phyloP scores from a whole-genome alignment of 1,139 yeast species.

The Geotrichum australiense region DNA sequence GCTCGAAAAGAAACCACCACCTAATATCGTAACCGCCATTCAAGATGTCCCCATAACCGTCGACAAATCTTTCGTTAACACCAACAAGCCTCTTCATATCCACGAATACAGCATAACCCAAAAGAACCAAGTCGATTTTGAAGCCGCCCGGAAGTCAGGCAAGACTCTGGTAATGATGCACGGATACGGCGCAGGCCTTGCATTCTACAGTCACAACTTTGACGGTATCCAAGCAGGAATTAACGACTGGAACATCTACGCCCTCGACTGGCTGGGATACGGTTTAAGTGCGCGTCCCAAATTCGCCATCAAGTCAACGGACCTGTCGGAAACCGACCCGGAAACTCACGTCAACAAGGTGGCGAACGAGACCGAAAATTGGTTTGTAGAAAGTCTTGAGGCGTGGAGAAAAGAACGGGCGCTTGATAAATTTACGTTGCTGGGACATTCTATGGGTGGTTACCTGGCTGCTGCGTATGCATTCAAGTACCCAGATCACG shows the following conservation, averaged over 20 bases:
- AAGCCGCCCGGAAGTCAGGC: constrained; percentile 21
- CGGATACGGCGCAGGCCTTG: constrained; percentile 82
- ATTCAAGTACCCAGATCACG: constrained; percentile 55
- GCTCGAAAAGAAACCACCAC: constrained; percentile 39
- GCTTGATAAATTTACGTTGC: constrained; percentile 48
- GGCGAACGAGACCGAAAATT: constrained; percentile 51
- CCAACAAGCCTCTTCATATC: constrained; percentile 39
- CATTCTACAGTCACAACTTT: constrained; percentile 71
- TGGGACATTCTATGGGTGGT: constrained; percentile 91
- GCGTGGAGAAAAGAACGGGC: constrained; percentile 53
- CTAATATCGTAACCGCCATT: constrained; percentile 4
- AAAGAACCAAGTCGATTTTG: too few relatives aligned
- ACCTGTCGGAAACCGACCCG: constrained; percentile 27
- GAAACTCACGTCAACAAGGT: constrained; percentile 39
- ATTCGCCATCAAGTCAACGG: constrained; percentile 31
- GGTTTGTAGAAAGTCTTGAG: constrained; percentile 71
- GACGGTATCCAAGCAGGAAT: constrained; percentile 37
- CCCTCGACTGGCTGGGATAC: constrained; percentile 72
- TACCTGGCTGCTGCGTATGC: constrained; percentile 73
- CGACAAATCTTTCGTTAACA: constrained; percentile 43
- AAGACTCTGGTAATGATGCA: constrained; percentile 54
- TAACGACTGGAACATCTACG: constrained; percentile 40
- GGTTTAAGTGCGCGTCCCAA: constrained; percentile 67
- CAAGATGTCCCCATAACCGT: constrained; percentile 43
- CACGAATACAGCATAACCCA: too few relatives aligned